These are phyloP conservation scores for Vigna trinervia DNA, from an alignment of 306 rosid species.

Conservation along the genomic window DNA sequence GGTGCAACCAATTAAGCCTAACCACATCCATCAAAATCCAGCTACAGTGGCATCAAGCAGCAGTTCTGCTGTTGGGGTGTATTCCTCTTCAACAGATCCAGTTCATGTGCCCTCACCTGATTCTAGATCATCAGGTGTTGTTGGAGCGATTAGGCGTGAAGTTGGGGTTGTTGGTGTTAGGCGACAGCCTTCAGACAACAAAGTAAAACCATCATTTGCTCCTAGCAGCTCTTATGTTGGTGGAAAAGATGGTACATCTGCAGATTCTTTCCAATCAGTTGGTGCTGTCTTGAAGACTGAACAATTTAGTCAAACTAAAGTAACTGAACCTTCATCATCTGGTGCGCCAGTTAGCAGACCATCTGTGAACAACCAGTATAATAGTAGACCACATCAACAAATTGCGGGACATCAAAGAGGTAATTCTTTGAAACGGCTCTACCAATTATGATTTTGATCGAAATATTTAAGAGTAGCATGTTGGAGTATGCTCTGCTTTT, in stretches of 20 bases:
- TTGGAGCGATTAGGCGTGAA: constrained; percentile 97
- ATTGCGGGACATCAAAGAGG: constrained; percentile 89
- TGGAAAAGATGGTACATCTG: constrained; percentile 67
- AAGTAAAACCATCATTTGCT: constrained; percentile 59
- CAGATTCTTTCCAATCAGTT: constrained; percentile 73
- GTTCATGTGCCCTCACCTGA: constrained; percentile 99
- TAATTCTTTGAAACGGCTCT: constrained; percentile 44
- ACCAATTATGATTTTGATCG: constrained; percentile 17
- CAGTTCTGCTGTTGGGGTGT: constrained; percentile 84
- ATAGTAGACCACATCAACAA: constrained; percentile 75
- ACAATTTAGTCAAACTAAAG: constrained; percentile 60
- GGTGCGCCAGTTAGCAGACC: constrained; percentile 60
- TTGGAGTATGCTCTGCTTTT: constrained; percentile 13
- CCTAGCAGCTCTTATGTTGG: constrained; percentile 59
- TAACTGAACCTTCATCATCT: constrained; percentile 62
- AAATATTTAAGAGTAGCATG: constrained; percentile 17
- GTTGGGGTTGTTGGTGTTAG: constrained; percentile 94
- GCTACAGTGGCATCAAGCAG: constrained; percentile 56
- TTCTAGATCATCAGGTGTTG: constrained; percentile 82
- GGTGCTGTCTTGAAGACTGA: constrained; percentile 64
- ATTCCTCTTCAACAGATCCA: constrained; percentile 96
- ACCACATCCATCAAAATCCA: constrained; percentile 56
- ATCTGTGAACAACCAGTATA: constrained; percentile 63
- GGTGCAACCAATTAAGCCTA: constrained; percentile 62
- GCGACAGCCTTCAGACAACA: constrained; percentile 69